These are phyloP conservation scores for Calcarisporium arbuscula DNA, from an alignment of 2,329 filamentous ascomycete genomes.

Conservation along the genomic window DNA sequence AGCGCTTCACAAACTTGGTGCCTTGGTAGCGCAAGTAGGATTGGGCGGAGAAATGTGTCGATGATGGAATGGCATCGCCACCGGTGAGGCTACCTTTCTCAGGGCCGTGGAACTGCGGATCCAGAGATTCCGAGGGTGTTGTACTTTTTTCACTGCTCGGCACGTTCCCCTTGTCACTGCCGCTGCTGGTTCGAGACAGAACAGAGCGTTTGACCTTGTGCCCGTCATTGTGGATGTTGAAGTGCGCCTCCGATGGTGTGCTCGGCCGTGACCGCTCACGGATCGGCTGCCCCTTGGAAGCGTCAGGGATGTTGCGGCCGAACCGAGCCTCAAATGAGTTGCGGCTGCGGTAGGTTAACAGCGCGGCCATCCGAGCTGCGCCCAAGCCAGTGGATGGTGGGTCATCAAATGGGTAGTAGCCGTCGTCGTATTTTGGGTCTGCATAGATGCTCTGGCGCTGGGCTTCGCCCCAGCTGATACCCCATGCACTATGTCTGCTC, in stretches of 20 bases:
- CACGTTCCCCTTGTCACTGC: constrained; percentile 25
- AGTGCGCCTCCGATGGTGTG: constrained; percentile 65
- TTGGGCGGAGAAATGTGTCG: constrained; percentile 96
- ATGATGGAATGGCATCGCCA: constrained; percentile 47
- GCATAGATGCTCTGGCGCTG: constrained; percentile 93
- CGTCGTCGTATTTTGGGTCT: constrained; percentile 96
- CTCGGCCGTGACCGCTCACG: constrained; percentile 56
- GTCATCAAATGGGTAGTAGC: constrained; percentile 84
- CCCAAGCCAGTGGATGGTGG: constrained; percentile 82
- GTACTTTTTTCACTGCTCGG: background rate
- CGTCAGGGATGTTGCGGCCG: constrained; percentile 84
- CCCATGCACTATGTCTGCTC: constrained; percentile 79
- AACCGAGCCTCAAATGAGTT: constrained; percentile 97
- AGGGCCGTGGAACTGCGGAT: constrained; percentile 68
- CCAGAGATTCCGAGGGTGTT: constrained; percentile 19
- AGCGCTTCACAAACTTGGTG: constrained; percentile 91
- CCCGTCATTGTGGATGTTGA: constrained; percentile 78
- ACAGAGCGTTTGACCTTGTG: constrained; percentile 55
- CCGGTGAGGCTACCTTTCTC: constrained; percentile 44
- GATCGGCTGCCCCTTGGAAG: constrained; percentile 76
- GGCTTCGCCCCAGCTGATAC: constrained; percentile 85
- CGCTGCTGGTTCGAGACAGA: constrained; percentile 42
- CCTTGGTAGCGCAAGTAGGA: constrained; percentile 97
- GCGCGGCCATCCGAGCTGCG: constrained; percentile 91
- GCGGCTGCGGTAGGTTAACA: constrained; percentile 91